These are phyloP conservation scores for Colletotrichum aenigma DNA, from an alignment of 2,329 filamentous ascomycete species.

Conservation along the genomic window DNA sequence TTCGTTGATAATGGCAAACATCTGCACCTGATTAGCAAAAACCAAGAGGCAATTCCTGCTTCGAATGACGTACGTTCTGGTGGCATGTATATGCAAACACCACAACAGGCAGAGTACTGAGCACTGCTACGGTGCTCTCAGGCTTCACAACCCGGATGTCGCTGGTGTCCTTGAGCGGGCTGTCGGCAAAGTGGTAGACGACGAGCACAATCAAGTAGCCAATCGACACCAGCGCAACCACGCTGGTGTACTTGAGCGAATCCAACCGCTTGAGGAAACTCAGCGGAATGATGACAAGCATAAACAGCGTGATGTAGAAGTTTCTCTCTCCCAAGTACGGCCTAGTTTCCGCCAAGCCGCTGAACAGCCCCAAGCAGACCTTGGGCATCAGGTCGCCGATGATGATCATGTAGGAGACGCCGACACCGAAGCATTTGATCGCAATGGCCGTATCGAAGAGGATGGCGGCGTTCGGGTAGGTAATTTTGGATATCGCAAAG, in stretches of 20 bases:
- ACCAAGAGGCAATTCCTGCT: not conserved
- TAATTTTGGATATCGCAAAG: constrained; percentile 95
- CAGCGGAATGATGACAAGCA: constrained; percentile 93
- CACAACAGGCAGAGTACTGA: constrained; percentile 91
- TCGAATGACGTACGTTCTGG: constrained; percentile 74
- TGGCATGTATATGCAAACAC: constrained; percentile 99
- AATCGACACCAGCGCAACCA: constrained; percentile 90
- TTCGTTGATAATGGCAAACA: constrained; percentile 99
- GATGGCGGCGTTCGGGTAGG: constrained; percentile 94
- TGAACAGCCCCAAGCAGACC: constrained; percentile 81
- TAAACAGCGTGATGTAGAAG: constrained; percentile 98
- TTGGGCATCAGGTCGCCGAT: constrained; percentile 98
- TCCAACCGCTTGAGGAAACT: constrained; percentile 91
- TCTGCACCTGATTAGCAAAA: constrained; percentile 57
- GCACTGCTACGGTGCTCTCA: constrained; percentile 76
- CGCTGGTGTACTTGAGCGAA: constrained; percentile 95
- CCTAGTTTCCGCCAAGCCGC: constrained; percentile 59
- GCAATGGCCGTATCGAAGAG: constrained; percentile 96
- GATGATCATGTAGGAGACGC: constrained; percentile 97
- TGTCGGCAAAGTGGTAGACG: constrained; percentile 87
- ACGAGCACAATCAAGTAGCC: constrained; percentile 93
- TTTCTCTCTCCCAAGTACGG: constrained; percentile 85
- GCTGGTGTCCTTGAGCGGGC: constrained; percentile 75
- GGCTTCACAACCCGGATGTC: constrained; percentile 78
- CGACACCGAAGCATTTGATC: constrained; percentile 97